Percentiles rank a stretch among this genome's conserved stretches.
phyloP scores from a whole-genome alignment of 768 basidiomycete species.

The Neoboletus magnificus region DNA sequence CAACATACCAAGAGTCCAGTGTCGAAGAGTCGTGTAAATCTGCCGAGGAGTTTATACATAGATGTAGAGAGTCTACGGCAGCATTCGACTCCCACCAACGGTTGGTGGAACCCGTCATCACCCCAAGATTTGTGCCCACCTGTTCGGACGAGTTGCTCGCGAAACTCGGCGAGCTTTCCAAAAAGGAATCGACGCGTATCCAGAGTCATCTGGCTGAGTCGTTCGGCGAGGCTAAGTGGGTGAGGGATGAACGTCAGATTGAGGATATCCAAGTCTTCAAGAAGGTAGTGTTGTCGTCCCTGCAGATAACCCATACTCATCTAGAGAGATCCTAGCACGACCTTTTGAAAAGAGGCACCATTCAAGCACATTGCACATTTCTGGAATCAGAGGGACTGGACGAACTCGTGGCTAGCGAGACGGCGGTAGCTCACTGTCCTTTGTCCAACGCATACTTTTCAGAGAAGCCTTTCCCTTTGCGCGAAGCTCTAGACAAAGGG shows the following conservation, averaged over 20 bases:
- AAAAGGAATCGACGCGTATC: conserved; percentile 45
- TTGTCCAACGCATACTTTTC: conserved; percentile 90
- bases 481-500: conserved; percentile 61
- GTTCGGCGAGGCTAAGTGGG: conserved; percentile 71
- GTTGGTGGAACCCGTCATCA: conserved; percentile 78
- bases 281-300: conserved; percentile 39
- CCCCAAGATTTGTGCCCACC: conserved; percentile 87
- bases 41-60: conserved; percentile 54
- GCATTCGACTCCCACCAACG: conserved; percentile 42
- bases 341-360: conserved; percentile 59
- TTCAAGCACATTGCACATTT: conserved; percentile 92
- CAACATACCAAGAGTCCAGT: conserved; percentile 68
- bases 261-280: conserved; percentile 79
- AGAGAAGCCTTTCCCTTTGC: conserved; percentile 59
- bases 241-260: conserved; percentile 52
- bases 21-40: conserved; percentile 46
- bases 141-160: conserved; percentile 70
- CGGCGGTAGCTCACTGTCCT: conserved; percentile 82
- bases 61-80: conserved; percentile 41
- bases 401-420: conserved; percentile 46
- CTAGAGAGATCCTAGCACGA: conserved; percentile 39
- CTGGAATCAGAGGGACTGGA: conserved; percentile 50
- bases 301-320: conserved; percentile 7
- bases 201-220: conserved; percentile 87
- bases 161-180: conserved; percentile 57